These are phyloP conservation scores for Boletus pseudopeckii DNA, from an alignment of 768 basidiomycete genomes.

Conservation along the genomic window DNA sequence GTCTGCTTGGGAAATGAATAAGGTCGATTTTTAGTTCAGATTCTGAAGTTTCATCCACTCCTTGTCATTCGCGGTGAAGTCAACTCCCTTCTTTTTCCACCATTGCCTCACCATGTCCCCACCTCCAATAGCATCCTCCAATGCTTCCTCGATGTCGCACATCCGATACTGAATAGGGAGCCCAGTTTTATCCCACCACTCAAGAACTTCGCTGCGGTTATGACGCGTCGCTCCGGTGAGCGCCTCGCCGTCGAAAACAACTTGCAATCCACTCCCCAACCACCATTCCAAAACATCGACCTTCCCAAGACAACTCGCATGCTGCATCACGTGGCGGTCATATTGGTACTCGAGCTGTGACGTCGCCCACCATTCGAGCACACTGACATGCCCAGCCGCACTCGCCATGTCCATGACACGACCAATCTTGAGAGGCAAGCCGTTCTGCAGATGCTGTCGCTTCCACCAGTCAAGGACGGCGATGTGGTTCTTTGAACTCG, in stretches of 20 bases:
- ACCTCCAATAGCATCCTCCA: slow-evolving; percentile 84
- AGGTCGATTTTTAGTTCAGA: slow-evolving; percentile 48
- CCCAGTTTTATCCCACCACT: slow-evolving; percentile 85
- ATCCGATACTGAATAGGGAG: slow-evolving; percentile 81
- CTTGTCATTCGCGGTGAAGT: slow-evolving; percentile 79
- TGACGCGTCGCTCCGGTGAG: slow-evolving; percentile 77
- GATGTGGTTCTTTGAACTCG: slow-evolving; percentile 75
- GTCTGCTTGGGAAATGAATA: not conserved
- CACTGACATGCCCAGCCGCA: slow-evolving; percentile 69
- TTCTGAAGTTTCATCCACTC: slow-evolving; percentile 86
- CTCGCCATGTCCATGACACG: slow-evolving; percentile 85
- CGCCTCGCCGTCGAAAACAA: slow-evolving; percentile 78
- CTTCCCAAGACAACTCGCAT: slow-evolving; percentile 77
- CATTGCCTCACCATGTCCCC: slow-evolving; percentile 71
- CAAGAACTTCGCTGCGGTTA: slow-evolving; percentile 75
- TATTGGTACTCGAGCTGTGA: slow-evolving; percentile 78
- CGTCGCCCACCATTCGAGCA: slow-evolving; percentile 82
- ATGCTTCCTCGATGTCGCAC: slow-evolving; percentile 89
- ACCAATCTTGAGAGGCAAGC: slow-evolving; percentile 72
- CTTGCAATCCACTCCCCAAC: slow-evolving; percentile 70
- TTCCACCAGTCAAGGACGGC: slow-evolving; percentile 84
- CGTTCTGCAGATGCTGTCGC: slow-evolving; percentile 43
- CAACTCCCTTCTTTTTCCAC: slow-evolving; percentile 80
- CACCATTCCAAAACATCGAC: slow-evolving; percentile 83
- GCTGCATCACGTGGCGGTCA: slow-evolving; percentile 71